Conservation (phyloP, 1,284 basidiomycete species). For the Moesziomyces aphidis region DNA sequence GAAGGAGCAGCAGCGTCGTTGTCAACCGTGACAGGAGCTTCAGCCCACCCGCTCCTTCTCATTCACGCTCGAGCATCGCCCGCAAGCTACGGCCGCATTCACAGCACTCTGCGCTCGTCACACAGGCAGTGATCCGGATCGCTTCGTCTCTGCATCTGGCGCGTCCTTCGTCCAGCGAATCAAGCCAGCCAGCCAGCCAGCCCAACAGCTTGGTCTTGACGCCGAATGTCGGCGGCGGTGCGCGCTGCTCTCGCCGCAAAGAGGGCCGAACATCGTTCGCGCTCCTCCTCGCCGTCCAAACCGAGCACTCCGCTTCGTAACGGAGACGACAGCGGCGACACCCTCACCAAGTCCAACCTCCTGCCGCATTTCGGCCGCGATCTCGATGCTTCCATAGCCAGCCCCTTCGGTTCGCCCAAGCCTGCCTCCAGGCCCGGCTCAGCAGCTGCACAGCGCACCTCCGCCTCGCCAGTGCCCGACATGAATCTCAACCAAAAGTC, state of each 20-base stretch:
- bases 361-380: slow-evolving; percentile 33
- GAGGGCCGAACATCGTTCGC: slow-evolving; percentile 43
- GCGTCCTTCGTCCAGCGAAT: background rate
- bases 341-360: background rate
- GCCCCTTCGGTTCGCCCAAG: slow-evolving; percentile 53
- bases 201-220: slow-evolving; percentile 5
- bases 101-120: no score
- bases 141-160: no score
- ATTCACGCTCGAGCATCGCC: no score
- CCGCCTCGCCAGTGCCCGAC: slow-evolving; percentile 8
- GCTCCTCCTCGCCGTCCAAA: slow-evolving; percentile 42
- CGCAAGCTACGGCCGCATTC: no score
- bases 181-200: no score
- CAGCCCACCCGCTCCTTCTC: no score
- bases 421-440: slow-evolving; percentile 11
- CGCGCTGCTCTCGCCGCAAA: slow-evolving; percentile 55
- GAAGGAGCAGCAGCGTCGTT: background rate
- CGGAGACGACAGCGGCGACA: slow-evolving; percentile 15
- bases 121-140: no score
- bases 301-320: slow-evolving; percentile 8
- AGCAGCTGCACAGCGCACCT: slow-evolving; percentile 3
- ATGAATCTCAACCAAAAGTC: slow-evolving; percentile 40
- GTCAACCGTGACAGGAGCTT: no score
- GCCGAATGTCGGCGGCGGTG: slow-evolving; percentile 56
- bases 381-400: slow-evolving; percentile 47